Evolutionary conservation across 208 protist genomes (phyloP).

Genomic region (Crithidia fasciculata): DNA sequence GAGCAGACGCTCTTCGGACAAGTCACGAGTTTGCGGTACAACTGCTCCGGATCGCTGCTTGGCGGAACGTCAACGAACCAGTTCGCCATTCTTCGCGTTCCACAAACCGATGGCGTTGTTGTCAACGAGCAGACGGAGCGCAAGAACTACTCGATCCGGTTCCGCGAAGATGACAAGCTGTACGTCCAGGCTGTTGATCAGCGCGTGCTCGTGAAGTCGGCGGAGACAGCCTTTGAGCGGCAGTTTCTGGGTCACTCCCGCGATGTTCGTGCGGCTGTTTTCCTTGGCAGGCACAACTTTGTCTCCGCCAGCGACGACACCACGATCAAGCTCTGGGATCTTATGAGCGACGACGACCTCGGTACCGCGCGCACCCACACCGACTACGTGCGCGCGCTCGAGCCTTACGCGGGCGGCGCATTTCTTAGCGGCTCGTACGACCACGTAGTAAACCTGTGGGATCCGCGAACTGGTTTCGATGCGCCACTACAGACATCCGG

Average conservation of each 20-base stretch:
- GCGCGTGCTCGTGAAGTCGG: conserved; percentile 77
- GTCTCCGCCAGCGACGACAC: conserved; percentile 87
- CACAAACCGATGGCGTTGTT: conserved; percentile 73
- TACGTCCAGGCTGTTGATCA: conserved; percentile 79
- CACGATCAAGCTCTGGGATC: conserved; percentile 83
- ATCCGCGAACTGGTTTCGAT: conserved; percentile 61
- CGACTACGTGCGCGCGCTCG: conserved; percentile 84
- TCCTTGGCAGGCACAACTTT: conserved; percentile 79
- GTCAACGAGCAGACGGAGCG: conserved; percentile 84
- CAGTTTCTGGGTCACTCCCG: conserved; percentile 78
- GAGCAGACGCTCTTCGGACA: conserved; percentile 89
- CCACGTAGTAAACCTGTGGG: conserved; percentile 84
- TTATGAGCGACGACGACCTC: conserved; percentile 68
- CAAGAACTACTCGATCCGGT: conserved; percentile 75
- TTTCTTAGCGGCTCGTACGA: conserved; percentile 91
- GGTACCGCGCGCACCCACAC: conserved; percentile 61
- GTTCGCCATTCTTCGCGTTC: conserved; percentile 77
- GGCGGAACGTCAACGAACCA: conserved; percentile 83
- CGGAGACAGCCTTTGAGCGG: conserved; percentile 83
- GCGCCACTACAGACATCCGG: conserved; percentile 59
- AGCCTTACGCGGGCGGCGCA: conserved; percentile 53
- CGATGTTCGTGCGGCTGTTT: conserved; percentile 76
- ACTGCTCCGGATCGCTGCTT: conserved; percentile 56
- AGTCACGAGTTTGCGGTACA: conserved; percentile 72
- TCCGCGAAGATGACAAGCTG: conserved; percentile 86